Evolutionary conservation across 148 eudicot genomes (phyloP).

Genomic region (Pouteria glomerata): DNA sequence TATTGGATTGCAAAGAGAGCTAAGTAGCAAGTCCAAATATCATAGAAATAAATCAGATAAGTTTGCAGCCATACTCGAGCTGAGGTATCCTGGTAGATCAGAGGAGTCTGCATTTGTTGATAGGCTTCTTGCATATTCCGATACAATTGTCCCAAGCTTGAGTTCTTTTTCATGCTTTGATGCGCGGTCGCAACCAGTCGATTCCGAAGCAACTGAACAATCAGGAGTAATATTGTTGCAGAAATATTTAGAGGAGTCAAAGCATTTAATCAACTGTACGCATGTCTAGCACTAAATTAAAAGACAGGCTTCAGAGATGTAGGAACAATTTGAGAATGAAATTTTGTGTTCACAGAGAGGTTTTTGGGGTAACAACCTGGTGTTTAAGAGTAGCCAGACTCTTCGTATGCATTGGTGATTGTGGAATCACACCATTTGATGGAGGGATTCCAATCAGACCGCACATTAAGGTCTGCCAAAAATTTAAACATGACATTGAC

Average conservation of each 20-base stretch:
- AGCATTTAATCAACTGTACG: neutral
- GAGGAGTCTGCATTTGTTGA: slow-evolving; percentile 88
- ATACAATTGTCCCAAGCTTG: slow-evolving; percentile 71
- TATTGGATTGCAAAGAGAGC: neutral
- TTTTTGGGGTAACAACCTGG: slow-evolving; percentile 37
- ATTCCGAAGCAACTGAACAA: slow-evolving; percentile 68
- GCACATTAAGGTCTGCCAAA: slow-evolving; percentile 64
- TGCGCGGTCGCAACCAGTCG: slow-evolving; percentile 68
- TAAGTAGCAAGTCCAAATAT: neutral
- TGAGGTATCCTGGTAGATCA: slow-evolving; percentile 67
- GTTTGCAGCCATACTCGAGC: slow-evolving; percentile 32
- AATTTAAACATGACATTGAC: neutral
- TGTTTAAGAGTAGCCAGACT: slow-evolving; percentile 91
- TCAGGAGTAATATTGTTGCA: neutral
- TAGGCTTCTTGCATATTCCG: slow-evolving; percentile 90
- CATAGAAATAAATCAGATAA: neutral
- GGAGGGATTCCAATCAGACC: slow-evolving; percentile 91
- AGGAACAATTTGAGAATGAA: neutral
- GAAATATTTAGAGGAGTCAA: neutral
- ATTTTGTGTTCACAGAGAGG: neutral
- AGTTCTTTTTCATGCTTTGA: slow-evolving; percentile 58
- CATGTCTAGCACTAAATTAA: neutral
- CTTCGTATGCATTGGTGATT: slow-evolving; percentile 96
- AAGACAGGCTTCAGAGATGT: neutral
- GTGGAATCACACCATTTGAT: slow-evolving; percentile 88